Conservation (phyloP, 2,329 filamentous ascomycete genomes). For the Colletotrichum limetticola region DNA sequence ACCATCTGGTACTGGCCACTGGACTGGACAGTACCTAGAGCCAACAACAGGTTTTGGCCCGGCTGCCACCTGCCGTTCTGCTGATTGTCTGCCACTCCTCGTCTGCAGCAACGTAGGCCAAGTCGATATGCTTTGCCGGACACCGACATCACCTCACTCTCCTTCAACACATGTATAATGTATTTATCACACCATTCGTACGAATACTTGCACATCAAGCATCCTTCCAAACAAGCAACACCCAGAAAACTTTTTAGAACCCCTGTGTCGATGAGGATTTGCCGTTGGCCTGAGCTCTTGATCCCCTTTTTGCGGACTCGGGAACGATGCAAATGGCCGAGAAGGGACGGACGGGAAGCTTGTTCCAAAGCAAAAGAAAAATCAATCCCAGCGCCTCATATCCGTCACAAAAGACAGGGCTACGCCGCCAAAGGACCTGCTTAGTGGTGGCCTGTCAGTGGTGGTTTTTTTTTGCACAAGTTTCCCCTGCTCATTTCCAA, state of each 20-base stretch:
- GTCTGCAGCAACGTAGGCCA: constrained; percentile 6
- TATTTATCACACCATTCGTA: background rate
- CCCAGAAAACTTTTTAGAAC: background rate
- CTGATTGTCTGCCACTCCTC: background rate
- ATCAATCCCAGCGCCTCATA: background rate
- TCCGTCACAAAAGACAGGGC: background rate
- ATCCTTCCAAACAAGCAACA: background rate
- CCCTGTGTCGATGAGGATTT: constrained; percentile 22
- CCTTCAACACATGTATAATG: too few relatives aligned
- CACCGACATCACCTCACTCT: background rate
- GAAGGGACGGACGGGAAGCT: background rate
- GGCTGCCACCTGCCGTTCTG: background rate
- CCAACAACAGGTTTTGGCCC: constrained; percentile 15
- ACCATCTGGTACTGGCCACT: background rate
- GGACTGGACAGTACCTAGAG: background rate
- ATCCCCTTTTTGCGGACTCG: constrained; percentile 8
- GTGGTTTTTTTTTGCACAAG: background rate
- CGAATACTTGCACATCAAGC: background rate
- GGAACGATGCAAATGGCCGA: background rate
- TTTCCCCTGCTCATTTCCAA: background rate
- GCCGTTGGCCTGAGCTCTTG: constrained; percentile 21
- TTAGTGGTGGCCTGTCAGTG: background rate
- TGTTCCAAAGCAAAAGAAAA: background rate
- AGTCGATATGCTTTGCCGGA: background rate
- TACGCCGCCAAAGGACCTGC: background rate